Base-by-base conservation (phyloP, 2,329 filamentous ascomycete genomes). In the Penicillium sumatraense region DNA sequence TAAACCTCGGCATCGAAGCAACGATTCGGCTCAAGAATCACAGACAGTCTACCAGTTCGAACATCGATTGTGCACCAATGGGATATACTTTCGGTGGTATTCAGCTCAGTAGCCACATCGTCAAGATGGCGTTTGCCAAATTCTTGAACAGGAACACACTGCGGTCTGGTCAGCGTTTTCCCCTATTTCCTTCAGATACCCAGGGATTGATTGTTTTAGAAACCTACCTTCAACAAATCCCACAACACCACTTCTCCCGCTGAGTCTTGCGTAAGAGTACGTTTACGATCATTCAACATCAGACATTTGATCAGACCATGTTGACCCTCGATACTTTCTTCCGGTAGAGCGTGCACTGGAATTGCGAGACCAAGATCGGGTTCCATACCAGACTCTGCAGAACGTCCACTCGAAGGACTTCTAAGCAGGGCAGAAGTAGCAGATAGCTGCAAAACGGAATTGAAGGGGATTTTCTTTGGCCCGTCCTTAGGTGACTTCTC, bases 1-100 rank as follows among this genome's bases (percentile, higher is more conserved):
- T 99, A 99, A 74, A 96, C 89, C 69, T 99, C 95, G 14, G 93
- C 95, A 74, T 99, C 95, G 65, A 99, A 99, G 72, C 93, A 97
- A 64, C 96, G 96, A 68, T 95, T 96, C 36, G 93, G 91, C 69
- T 99, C 95, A 16, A 99, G 75, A 16, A 96, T 88, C 3, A 97
- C 93, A 2, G 92, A 93, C 52, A 99, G 80, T 59, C 90, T 91
- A 31, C 95, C 95, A 4, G 93, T 98, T 64, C 93, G 89, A 18
- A 93, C 93, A 68, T 99, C 92, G 50, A 98, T 89, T 1, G 91
- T 91, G 71, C 95, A 99, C 95, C 95, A 99, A 51, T 96, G 93
- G 4, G 93, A 89, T 35, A 98, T 91, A 27, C 88, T 93, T 70
- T 96, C 92, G 13, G 85, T 83, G 0, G 91, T 96, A 69, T 97